These are phyloP conservation scores for Ligustrum vulgare DNA, from an alignment of 257 asterid species.

Conservation along the genomic window DNA sequence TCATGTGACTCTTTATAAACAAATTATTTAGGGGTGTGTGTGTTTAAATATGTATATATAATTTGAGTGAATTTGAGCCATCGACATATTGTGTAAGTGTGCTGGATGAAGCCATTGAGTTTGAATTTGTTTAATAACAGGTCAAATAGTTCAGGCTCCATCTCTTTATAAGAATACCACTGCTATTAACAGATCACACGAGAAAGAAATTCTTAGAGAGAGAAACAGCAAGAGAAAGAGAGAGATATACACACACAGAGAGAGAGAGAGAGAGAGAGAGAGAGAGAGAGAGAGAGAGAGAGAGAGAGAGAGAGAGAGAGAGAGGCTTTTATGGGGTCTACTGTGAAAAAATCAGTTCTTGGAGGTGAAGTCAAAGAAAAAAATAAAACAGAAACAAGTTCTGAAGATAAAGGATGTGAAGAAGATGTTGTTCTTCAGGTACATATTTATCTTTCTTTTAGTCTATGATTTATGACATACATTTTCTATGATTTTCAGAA, in stretches of 20 bases:
- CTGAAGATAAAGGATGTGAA: slow-evolving; percentile 38
- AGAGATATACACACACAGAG: neutral
- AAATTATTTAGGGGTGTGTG: slow-evolving; percentile 10
- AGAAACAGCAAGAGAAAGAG: slow-evolving; percentile 7
- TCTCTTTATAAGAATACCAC: slow-evolving; percentile 44
- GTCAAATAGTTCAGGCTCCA: slow-evolving; percentile 57
- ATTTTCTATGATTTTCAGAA: neutral
- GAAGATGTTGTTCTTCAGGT: slow-evolving; percentile 59
- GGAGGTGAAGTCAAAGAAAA: slow-evolving; percentile 38
- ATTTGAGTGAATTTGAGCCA: slow-evolving; percentile 40
- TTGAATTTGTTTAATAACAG: slow-evolving; percentile 52
- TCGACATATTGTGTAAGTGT: slow-evolving; percentile 63
- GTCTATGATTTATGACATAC: neutral
- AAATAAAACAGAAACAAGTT: slow-evolving; percentile 32
- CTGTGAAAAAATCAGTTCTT: slow-evolving; percentile 39
- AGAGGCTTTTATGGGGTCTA: slow-evolving; percentile 39
- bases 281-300: slow-evolving; percentile 5
- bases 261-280: neutral
- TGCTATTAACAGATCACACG: slow-evolving; percentile 28
- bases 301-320: neutral
- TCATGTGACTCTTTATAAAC: no score
- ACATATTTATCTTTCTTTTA: slow-evolving; percentile 1
- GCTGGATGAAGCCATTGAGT: slow-evolving; percentile 50
- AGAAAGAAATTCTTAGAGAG: neutral
- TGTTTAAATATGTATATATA: neutral